A percentile compares a stretch with the other conserved stretches of the same genome.
These are phyloP conservation scores for Cladosporium oxysporum DNA, from an alignment of 2,329 filamentous ascomycete species.

Conservation along the genomic window DNA sequence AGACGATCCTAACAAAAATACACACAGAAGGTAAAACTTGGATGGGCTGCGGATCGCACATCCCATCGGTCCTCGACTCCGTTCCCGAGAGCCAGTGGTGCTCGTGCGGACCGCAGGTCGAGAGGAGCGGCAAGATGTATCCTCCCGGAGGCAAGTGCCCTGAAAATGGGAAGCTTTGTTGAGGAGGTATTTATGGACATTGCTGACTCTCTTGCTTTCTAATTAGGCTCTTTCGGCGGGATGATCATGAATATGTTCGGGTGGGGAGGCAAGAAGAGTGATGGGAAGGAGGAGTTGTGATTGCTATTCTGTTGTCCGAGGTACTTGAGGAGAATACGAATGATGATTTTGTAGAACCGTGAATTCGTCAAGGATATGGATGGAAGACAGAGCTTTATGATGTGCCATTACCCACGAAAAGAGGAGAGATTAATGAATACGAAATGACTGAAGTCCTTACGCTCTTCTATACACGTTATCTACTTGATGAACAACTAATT, in stretches of 20 bases:
- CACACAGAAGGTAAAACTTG: slow-evolving; percentile 35
- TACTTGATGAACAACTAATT: slow-evolving; percentile 7
- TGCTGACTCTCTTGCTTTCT: background rate
- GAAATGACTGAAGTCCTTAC: background rate
- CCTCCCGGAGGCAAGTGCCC: slow-evolving; percentile 44
- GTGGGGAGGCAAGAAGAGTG: slow-evolving; percentile 16
- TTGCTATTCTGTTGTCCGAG: background rate
- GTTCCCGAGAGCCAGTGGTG: slow-evolving; percentile 61
- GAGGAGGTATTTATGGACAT: no score
- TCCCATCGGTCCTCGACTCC: slow-evolving; percentile 60
- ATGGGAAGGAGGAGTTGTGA: slow-evolving; percentile 17
- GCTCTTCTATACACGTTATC: slow-evolving; percentile 10
- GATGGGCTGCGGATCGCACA: slow-evolving; percentile 51
- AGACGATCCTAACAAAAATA: background rate
- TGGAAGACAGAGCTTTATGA: background rate
- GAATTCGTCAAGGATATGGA: background rate
- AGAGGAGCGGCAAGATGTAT: slow-evolving; percentile 59
- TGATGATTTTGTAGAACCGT: background rate
- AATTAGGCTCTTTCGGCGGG: background rate
- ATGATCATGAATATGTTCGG: slow-evolving; percentile 19
- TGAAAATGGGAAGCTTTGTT: no score
- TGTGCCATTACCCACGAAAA: background rate
- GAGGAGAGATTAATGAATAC: background rate
- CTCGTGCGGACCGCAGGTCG: slow-evolving; percentile 61
- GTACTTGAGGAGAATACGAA: background rate